Percentiles rank a stretch among this genome's conserved stretches.
These are phyloP conservation scores for Gracilaria gracilis DNA, from an alignment of 23 red algal species.

Conservation along the genomic window DNA sequence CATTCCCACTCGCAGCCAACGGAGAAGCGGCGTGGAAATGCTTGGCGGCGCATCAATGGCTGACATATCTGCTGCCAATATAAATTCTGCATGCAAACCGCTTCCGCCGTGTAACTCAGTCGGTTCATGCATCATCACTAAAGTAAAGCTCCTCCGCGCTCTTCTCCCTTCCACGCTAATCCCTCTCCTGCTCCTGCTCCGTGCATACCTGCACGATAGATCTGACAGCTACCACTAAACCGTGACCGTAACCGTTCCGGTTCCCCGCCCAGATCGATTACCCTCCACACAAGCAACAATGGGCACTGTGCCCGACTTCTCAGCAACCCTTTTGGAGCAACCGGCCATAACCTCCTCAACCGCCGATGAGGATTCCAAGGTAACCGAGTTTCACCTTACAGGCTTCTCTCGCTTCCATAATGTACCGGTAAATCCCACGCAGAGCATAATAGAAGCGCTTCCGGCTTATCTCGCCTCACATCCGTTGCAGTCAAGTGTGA, in stretches of 20 bases:
- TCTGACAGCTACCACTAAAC: not conserved
- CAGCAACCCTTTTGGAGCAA: not conserved
- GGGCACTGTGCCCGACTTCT: slow-evolving; percentile 36
- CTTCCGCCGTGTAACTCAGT: not conserved
- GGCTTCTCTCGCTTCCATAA: slow-evolving; percentile 72
- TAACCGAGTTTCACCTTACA: slow-evolving; percentile 70
- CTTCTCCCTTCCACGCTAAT: not conserved
- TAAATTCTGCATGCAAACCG: not conserved
- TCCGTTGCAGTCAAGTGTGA: slow-evolving; percentile 1
- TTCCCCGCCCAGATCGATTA: not conserved
- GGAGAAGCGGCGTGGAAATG: not conserved
- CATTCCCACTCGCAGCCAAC: not conserved
- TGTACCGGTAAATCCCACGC: slow-evolving; percentile 56
- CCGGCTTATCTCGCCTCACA: slow-evolving; percentile 29
- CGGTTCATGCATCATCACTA: not conserved
- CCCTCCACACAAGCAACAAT: not conserved
- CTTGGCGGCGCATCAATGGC: not conserved
- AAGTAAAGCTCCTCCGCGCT: not conserved
- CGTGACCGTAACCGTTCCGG: not conserved
- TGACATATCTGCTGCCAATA: not conserved
- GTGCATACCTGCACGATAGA: not conserved
- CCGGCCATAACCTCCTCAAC: not conserved
- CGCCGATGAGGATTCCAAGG: not conserved
- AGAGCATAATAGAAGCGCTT: slow-evolving; percentile 38
- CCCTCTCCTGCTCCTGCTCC: not conserved